A percentile compares a stretch with the other conserved stretches of the same genome.
phyloP scores from a whole-genome alignment of 306 rosid genomes.

The Vachellia collinsii region DNA sequence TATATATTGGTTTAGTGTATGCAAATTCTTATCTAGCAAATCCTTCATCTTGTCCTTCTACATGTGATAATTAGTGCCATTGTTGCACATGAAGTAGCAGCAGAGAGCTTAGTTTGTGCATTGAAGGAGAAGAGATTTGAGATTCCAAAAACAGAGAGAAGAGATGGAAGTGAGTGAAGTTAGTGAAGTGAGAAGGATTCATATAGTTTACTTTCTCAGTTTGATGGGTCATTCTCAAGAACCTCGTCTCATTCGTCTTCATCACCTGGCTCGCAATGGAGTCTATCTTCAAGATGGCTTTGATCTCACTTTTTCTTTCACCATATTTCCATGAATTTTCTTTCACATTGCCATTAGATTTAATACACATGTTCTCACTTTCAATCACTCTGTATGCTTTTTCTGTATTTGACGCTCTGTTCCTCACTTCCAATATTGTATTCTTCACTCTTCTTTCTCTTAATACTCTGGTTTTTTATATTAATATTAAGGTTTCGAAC shows the following conservation, averaged over 20 bases:
- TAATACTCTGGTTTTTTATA: too few species aligned
- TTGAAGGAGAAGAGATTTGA: not conserved
- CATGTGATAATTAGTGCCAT: not conserved
- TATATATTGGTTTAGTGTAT: too few species aligned
- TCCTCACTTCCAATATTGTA: too few species aligned
- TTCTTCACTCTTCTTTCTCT: too few species aligned
- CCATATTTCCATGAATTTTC: not conserved
- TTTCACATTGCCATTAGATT: too few species aligned
- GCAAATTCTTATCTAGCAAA: too few species aligned
- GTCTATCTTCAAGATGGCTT: constrained; percentile 72
- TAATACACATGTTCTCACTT: too few species aligned
- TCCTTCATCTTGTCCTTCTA: too few species aligned
- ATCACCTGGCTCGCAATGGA: constrained; percentile 61
- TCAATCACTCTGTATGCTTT: too few species aligned
- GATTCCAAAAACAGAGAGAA: constrained; percentile 22
- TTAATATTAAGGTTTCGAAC: too few species aligned
- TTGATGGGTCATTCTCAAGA: constrained; percentile 62
- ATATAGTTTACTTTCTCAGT: constrained; percentile 48
- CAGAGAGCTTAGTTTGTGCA: not conserved
- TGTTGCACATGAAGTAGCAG: constrained; percentile 6
- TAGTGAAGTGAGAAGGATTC: constrained; percentile 69
- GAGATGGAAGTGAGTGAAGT: constrained; percentile 57
- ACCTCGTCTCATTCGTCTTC: constrained; percentile 79
- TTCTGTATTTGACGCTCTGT: too few species aligned
- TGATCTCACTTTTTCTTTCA: not conserved